Evolutionary conservation across 768 basidiomycete species (phyloP).

Genomic region (Auricularia heimuer): DNA sequence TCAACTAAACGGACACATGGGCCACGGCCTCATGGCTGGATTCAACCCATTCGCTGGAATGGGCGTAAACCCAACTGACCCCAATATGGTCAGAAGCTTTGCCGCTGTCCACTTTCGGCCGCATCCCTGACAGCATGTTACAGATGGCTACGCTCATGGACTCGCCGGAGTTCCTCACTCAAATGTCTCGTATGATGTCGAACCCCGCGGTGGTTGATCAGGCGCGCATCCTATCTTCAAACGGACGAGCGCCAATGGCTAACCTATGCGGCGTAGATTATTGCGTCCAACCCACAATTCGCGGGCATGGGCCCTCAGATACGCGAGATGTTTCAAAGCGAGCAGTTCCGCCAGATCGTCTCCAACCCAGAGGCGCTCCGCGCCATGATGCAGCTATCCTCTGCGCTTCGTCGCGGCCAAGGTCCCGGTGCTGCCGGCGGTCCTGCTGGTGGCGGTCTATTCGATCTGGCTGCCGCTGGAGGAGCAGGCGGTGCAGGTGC

Average conservation of each 20-base stretch:
- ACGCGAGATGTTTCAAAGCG: conserved; percentile 67
- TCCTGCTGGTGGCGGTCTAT: conserved; percentile 13
- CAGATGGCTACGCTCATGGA: conserved; percentile 82
- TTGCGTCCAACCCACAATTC: conserved; percentile 72
- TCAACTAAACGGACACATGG: conserved; percentile 66
- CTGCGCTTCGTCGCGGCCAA: conserved; percentile 32
- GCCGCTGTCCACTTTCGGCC: neutral
- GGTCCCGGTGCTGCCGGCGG: conserved; percentile 15
- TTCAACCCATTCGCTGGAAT: conserved; percentile 89
- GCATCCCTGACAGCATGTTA: neutral
- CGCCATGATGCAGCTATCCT: conserved; percentile 66
- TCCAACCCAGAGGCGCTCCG: conserved; percentile 72
- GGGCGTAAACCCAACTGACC: conserved; percentile 87
- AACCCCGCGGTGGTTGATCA: conserved; percentile 85
- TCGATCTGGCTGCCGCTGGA: conserved; percentile 8
- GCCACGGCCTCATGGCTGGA: conserved; percentile 71
- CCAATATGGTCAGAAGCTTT: conserved; percentile 56
- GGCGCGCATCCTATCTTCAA: conserved; percentile 10
- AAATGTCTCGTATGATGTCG: conserved; percentile 80
- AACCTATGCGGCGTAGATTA: conserved; percentile 29
- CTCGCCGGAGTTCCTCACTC: conserved; percentile 72
- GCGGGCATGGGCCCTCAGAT: conserved; percentile 70
- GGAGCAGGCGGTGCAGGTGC: conserved; percentile 21
- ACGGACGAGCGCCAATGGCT: neutral
- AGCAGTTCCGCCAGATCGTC: conserved; percentile 68